Evolutionary conservation across 441 rosid species (phyloP), one percentile per base, ranked within the genome.

Genomic region (Mallotus repandus): DNA sequence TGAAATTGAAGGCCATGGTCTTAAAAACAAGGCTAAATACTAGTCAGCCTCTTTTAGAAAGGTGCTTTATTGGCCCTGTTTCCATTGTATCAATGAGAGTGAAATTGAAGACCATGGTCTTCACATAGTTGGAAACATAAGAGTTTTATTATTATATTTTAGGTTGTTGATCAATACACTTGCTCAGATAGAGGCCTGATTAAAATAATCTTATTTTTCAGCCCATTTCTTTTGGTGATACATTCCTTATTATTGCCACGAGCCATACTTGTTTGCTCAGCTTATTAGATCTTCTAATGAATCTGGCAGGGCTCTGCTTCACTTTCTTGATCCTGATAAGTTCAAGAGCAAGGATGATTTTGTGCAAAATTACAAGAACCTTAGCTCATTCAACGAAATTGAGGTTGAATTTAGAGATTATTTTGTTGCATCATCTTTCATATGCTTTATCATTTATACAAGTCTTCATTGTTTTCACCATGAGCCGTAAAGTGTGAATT

Each of bases 341-440:
- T 97, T 97, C 78, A 91, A 78, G 82, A 94, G 83, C 71, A 97
- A 94, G 85, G 99, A 94, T 81, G 97, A 92, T 75, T 97, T 97
- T 38, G 93, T 97, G 78, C 94, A 94, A 79, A 97, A 94, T 76
- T 97, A 97, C 88, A 94, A 92, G 90, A 97, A 97, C 77, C 98
- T 94, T 72, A 92, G 98, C 81, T 92, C 94, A 45, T 97, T 97
- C 80, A 94, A 97, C 76, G 99, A 92, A 85, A 90, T 67, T 73
- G 99, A 97, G 99, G 99, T 92, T 82, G 70, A 46, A 19, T 57
- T 13, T 52, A 49, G 5, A 22, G 14, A 52, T 19, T 21, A 52
- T 38, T 68, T 67, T 35, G 19, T 70, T 46, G 48, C 43, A 56
- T 66, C 29, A 68, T 53, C 29, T 13, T 75, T 15, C 18, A 15